Base-by-base conservation (phyloP, 2,329 filamentous ascomycete genomes). In the Penicillium digitatum region DNA sequence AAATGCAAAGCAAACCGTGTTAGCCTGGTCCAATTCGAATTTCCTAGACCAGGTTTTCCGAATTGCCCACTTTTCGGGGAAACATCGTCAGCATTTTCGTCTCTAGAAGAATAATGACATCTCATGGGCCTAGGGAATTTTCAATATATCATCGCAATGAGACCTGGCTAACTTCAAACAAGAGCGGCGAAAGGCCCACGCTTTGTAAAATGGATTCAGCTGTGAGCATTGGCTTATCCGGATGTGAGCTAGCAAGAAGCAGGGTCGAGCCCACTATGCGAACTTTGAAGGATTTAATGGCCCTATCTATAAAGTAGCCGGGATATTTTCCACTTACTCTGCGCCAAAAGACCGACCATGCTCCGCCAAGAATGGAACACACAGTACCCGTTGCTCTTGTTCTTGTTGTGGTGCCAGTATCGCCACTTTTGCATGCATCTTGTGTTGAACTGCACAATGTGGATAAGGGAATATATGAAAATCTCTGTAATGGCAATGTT, bases 161-260 rank as follows among this genome's bases (percentile, higher is more conserved):
- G 10, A 68, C 49, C 24, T 67, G 50, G 49, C 66, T 69, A 32
- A 69, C 59, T 54, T 69, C 66, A 34, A 69, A 68, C 18, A 69
- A 52, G 18, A 69, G 60, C 34, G 66, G 65, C 11, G 66, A 69
- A n/a, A 69, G 62, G 1, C 66, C 67, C 27, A 66, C 61, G 18
- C 58, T 62, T 59, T 64, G 63, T 51, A 69, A 40, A 7, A 27
- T 37, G 20, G 52, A 54, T 46, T 66, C 62, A 8, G 64, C 58
- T 27, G 61, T 62, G n/a, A 65, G 45, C 34, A 66, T 57, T 14
- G 58, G 48, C 32, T 62, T 39, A 44, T 39, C 37, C 5, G 63
- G 63, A 11, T 54, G 45, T 8, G 54, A 46, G n/a, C 48, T 59
- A 3, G 62, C 60, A 18, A 69, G 54, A 22, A 66, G 52, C 51